A percentile compares a stretch with the other conserved stretches of the same genome.
Conservation (phyloP, 2,329 filamentous ascomycete genomes). For the Aspergillus sp. region DNA sequence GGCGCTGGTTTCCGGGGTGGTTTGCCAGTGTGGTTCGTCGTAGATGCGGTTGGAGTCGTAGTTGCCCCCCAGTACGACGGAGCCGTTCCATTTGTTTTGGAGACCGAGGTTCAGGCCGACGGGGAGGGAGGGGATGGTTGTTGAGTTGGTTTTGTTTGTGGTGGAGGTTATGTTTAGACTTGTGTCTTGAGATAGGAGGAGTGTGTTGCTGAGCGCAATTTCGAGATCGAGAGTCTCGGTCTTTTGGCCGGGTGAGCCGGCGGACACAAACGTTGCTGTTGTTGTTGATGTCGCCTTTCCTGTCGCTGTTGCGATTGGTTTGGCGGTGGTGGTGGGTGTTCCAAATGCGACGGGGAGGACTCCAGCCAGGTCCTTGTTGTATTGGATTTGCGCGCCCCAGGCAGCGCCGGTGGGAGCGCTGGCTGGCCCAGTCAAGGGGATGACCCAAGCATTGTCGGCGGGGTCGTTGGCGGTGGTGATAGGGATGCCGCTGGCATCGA, state of each 20-base stretch:
- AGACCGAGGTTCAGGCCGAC: constrained; percentile 9
- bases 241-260: not conserved
- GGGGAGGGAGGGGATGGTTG: constrained; percentile 1
- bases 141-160: not conserved
- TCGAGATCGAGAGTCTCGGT: not conserved
- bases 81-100: constrained; percentile 3
- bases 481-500: constrained; percentile 3
- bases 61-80: constrained; percentile 2
- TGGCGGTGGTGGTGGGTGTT: not conserved
- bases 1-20: constrained; percentile 5
- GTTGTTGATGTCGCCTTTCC: not conserved
- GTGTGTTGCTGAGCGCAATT: not conserved
- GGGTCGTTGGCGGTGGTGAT: constrained; percentile 3
- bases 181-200: constrained; percentile 1
- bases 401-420: constrained; percentile 1
- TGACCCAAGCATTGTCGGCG: constrained; percentile 2
- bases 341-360: constrained; percentile 2
- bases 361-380: not conserved
- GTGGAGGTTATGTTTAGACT: not conserved
- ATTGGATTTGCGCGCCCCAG: not conserved
- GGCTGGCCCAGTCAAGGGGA: not conserved
- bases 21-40: constrained; percentile 9
- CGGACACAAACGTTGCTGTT: not conserved
- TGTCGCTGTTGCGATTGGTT: not conserved
- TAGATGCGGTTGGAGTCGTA: constrained; percentile 11